Percentiles rank a stretch among this genome's conserved stretches.
Conservation (phyloP, 2,329 filamentous ascomycete genomes). For the Fusarium chaquense region DNA sequence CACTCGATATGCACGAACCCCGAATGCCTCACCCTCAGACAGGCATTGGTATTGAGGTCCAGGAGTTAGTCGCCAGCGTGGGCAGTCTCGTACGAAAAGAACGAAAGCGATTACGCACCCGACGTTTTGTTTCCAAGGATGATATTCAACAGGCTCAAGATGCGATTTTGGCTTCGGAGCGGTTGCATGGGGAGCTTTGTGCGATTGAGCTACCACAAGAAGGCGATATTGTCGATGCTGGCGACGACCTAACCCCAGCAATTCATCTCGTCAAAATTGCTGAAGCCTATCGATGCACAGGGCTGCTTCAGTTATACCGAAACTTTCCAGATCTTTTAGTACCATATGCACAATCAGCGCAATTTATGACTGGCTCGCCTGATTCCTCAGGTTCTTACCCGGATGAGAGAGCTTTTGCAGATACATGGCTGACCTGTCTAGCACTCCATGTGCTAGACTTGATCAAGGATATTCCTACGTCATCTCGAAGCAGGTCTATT, state of each 20-base stretch:
- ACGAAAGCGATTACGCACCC: constrained; percentile 42
- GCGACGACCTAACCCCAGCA: constrained; percentile 44
- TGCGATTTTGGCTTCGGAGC: constrained; percentile 36
- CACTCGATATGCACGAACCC: constrained; percentile 26
- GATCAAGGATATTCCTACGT: constrained; percentile 57
- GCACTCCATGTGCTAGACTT: constrained; percentile 59
- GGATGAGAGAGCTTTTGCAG: constrained; percentile 25
- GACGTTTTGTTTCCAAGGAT: constrained; percentile 38
- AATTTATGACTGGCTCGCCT: constrained; percentile 6
- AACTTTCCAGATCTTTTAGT: constrained; percentile 57
- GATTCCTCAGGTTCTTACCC: constrained; percentile 7
- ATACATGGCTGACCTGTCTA: constrained; percentile 58
- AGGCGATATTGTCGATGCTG: constrained; percentile 40
- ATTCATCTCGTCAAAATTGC: constrained; percentile 44
- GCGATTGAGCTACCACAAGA: constrained; percentile 36
- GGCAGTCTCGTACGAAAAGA: constrained; percentile 43
- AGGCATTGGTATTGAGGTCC: constrained; percentile 43
- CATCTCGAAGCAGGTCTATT: constrained; percentile 58
- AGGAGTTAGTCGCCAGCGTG: constrained; percentile 45
- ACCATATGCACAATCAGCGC: constrained; percentile 37
- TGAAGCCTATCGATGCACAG: constrained; percentile 48
- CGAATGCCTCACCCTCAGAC: constrained; percentile 48
- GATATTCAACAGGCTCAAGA: constrained; percentile 45
- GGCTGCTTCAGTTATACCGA: constrained; percentile 47
- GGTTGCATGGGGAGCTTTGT: constrained; percentile 39